Percentiles rank a stretch among this genome's conserved stretches.
phyloP scores from a whole-genome alignment of 208 protist species.

The Balamuthia mandrillaris region DNA sequence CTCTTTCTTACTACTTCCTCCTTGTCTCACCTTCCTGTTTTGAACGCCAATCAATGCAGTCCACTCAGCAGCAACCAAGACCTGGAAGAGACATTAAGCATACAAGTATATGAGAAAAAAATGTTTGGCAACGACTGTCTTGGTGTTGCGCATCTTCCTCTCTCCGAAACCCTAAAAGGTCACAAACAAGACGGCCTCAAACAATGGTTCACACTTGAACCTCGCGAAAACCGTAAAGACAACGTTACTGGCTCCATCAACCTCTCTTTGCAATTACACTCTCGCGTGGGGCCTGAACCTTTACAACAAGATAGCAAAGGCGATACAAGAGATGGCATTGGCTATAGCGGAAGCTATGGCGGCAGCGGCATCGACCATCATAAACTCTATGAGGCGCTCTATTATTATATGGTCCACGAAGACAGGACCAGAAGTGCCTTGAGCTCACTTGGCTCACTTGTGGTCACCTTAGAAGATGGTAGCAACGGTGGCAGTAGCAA shows the following conservation, averaged over 20 bases:
- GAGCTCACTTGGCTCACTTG: background rate
- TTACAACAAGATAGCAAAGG: background rate
- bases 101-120: conserved; percentile 14
- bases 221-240: background rate
- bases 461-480: conserved; percentile 8
- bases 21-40: background rate
- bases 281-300: background rate
- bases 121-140: conserved; percentile 2
- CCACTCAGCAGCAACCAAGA: no score
- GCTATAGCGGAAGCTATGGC: no score
- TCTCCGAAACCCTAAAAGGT: background rate
- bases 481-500: background rate
- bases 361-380: no score
- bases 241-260: background rate
- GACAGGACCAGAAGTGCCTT: background rate
- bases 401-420: no score
- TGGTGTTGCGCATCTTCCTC: background rate
- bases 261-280: background rate
- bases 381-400: no score
- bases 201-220: no score
- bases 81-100: background rate
- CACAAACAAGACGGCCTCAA: background rate
- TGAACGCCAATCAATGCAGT: background rate
- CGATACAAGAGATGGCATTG: background rate
- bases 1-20: background rate